Conservation (phyloP, 1,284 basidiomycete species). For the Ganoderma boninense region DNA sequence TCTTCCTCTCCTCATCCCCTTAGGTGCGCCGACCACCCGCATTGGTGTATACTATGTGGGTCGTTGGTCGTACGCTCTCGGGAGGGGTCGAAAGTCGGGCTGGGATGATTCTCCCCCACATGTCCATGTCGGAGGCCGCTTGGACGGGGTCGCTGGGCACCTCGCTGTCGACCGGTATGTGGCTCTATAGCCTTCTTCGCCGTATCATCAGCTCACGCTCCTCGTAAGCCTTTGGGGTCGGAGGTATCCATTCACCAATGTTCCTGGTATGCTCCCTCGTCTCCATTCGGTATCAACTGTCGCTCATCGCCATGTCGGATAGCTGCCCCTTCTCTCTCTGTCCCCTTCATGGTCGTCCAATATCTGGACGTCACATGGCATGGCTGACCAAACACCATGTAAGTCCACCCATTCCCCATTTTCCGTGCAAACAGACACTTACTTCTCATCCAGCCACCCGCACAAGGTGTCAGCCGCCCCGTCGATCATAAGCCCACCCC, state of each 20-base stretch:
- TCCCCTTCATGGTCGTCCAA: neutral
- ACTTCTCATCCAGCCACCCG: neutral
- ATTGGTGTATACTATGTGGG: neutral
- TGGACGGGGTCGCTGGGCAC: neutral
- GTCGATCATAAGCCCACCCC: constrained; percentile 14
- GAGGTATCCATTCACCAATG: neutral
- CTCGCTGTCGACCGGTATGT: neutral
- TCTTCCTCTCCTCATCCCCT: neutral
- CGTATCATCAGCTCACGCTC: neutral
- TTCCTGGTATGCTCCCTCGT: neutral
- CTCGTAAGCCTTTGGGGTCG: neutral
- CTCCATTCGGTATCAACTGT: neutral
- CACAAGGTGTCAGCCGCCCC: constrained; percentile 2
- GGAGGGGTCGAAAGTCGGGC: neutral
- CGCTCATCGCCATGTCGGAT: neutral
- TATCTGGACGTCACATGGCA: neutral
- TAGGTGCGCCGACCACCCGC: neutral
- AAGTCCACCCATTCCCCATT: neutral
- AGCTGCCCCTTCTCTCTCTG: neutral
- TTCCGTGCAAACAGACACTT: neutral
- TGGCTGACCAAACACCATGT: constrained; percentile 10
- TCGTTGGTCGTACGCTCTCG: neutral
- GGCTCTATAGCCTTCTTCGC: too few species aligned
- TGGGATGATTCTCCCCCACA: neutral
- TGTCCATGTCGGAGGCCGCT: neutral